phyloP scores from a whole-genome alignment of 129 eudicot genomes.

The Escallonia herrerae region DNA sequence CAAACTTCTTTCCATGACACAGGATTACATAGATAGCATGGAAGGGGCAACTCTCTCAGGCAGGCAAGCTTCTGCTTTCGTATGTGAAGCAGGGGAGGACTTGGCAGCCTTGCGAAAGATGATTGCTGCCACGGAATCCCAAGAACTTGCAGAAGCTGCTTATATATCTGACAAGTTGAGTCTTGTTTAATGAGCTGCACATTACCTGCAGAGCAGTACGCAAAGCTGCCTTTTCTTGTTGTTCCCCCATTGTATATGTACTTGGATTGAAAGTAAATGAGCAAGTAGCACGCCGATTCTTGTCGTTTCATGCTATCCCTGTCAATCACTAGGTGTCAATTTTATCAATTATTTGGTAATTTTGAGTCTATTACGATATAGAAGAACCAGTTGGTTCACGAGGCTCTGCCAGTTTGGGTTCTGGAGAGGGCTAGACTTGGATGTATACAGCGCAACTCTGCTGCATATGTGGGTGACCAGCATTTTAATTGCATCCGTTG shows the following conservation, averaged over 20 bases:
- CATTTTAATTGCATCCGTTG: too few species aligned
- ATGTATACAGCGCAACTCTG: too few species aligned
- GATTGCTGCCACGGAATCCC: slow-evolving; percentile 29
- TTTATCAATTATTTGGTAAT: too few species aligned
- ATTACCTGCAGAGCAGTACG: neutral
- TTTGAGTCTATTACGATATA: too few species aligned
- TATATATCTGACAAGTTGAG: slow-evolving; percentile 39
- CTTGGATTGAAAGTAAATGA: neutral
- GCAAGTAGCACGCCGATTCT: neutral
- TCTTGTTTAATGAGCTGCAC: slow-evolving; percentile 40
- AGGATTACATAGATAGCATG: slow-evolving; percentile 99
- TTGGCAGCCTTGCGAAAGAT: slow-evolving; percentile 42
- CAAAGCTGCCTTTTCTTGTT: neutral
- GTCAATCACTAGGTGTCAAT: too few species aligned
- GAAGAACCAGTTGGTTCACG: too few species aligned
- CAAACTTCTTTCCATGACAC: neutral
- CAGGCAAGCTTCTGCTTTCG: slow-evolving; percentile 81
- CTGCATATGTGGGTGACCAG: too few species aligned
- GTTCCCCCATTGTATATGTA: neutral
- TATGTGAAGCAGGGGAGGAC: slow-evolving; percentile 90
- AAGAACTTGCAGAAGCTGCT: slow-evolving; percentile 19
- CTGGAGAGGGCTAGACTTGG: too few species aligned
- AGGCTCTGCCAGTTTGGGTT: too few species aligned
- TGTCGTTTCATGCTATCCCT: neutral
- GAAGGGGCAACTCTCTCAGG: slow-evolving; percentile 98